phyloP scores from a whole-genome alignment of 495 filamentous ascomycete genomes.

The Penicillium robsamsonii region DNA sequence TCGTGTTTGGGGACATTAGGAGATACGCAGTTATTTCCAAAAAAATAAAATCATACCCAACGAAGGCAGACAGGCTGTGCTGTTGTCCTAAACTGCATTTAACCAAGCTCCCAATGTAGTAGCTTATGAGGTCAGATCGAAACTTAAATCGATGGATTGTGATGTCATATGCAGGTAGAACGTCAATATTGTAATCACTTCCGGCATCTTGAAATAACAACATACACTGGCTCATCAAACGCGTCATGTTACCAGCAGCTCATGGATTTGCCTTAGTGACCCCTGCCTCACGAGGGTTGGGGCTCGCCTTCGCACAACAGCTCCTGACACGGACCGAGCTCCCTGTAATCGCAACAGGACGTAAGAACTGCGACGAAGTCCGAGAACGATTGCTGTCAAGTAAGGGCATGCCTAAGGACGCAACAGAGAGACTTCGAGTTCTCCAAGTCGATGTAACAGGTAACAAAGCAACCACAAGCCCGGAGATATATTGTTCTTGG shows the following conservation, averaged over 20 bases:
- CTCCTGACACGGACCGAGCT: constrained; percentile 62
- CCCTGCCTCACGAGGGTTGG: constrained; percentile 74
- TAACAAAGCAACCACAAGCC: constrained; percentile 23
- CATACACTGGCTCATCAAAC: not conserved
- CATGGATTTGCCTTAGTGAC: constrained; percentile 38
- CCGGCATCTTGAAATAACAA: not conserved
- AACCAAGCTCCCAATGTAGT: not conserved
- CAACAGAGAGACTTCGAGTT: constrained; percentile 52
- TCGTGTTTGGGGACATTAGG: not conserved
- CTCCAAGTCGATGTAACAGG: constrained; percentile 60
- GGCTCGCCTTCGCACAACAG: constrained; percentile 65
- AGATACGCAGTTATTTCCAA: not conserved
- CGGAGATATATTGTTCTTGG: not conserved
- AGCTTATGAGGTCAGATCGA: not conserved
- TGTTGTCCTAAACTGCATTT: not conserved
- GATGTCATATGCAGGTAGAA: not conserved
- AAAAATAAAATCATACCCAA: not conserved
- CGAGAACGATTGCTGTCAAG: constrained; percentile 56
- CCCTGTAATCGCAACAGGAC: constrained; percentile 71
- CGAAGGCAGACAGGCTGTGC: not conserved
- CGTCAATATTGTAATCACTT: not conserved
- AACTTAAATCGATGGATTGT: not conserved
- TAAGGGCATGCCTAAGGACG: constrained; percentile 19
- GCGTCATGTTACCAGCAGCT: constrained; percentile 12
- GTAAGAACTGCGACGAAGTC: constrained; percentile 53